These are phyloP conservation scores for Talaromyces borbonicus DNA, from an alignment of 495 filamentous ascomycete species.

Conservation along the genomic window DNA sequence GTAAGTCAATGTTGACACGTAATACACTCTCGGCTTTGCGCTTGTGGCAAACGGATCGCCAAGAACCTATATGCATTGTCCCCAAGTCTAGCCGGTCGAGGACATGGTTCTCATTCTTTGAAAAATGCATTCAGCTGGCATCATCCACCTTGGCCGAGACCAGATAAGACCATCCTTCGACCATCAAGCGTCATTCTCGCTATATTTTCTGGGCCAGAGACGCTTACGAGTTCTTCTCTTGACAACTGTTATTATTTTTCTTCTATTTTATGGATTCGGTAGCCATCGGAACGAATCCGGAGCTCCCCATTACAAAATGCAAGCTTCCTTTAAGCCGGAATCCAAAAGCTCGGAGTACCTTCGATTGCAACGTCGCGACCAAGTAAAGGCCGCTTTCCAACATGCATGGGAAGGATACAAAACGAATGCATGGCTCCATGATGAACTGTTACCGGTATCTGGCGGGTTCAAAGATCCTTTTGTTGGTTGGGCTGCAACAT, in stretches of 20 bases:
- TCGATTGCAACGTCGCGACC: conserved; percentile 27
- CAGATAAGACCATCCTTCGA: not conserved
- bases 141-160: too few species aligned
- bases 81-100: too few species aligned
- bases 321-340: not conserved
- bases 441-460: conserved; percentile 55
- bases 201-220: conserved; percentile 1
- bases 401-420: conserved; percentile 58
- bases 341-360: conserved; percentile 7
- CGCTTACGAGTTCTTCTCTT: conserved; percentile 1
- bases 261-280: not conserved
- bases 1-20: too few species aligned
- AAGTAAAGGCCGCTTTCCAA: conserved; percentile 49
- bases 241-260: not conserved
- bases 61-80: too few species aligned
- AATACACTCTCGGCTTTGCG: too few species aligned
- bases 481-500: conserved; percentile 71
- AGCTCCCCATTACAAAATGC: not conserved
- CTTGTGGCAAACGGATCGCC: too few species aligned
- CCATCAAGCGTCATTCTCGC: not conserved
- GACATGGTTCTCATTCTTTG: too few species aligned
- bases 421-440: conserved; percentile 54
- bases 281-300: not conserved
- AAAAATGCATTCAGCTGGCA: too few species aligned
- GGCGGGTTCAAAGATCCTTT: conserved; percentile 51